Conservation (phyloP, 108 stramenopile genomes). For the Cylindrotheca fusiformis region DNA sequence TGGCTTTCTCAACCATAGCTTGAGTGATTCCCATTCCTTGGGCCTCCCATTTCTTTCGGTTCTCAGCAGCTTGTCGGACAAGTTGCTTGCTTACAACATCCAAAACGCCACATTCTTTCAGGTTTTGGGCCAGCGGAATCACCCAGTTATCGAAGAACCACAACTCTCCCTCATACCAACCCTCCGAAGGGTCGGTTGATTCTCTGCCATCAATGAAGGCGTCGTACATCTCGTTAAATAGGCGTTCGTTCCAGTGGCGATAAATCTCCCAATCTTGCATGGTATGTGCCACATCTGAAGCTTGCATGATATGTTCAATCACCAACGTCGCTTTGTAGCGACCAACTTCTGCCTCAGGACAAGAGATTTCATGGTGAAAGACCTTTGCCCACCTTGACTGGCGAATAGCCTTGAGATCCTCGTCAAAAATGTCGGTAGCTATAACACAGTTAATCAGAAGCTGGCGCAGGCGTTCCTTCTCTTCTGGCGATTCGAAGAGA, state of each 20-base stretch:
- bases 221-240: conserved; percentile 38
- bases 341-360: background rate
- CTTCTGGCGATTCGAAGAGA: conserved; percentile 20
- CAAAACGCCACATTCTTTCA: conserved; percentile 48
- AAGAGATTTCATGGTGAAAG: conserved; percentile 13
- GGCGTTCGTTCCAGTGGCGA: conserved; percentile 45
- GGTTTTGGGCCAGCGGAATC: conserved; percentile 47
- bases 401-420: conserved; percentile 20
- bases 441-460: conserved; percentile 37
- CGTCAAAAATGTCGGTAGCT: conserved; percentile 37
- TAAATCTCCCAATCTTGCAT: conserved; percentile 61
- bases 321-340: conserved; percentile 23
- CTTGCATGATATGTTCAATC: conserved; percentile 51
- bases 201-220: conserved; percentile 26
- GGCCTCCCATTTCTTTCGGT: conserved; percentile 24
- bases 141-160: conserved; percentile 51
- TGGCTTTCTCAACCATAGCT: background rate
- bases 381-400: conserved; percentile 19
- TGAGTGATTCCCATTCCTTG: background rate
- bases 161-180: conserved; percentile 48
- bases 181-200: conserved; percentile 17
- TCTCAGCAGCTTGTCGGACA: conserved; percentile 6
- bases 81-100: conserved; percentile 28
- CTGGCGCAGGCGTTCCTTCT: conserved; percentile 27
- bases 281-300: conserved; percentile 52